Percentiles rank a stretch among this genome's conserved stretches.
phyloP scores from a whole-genome alignment of 2,329 filamentous ascomycete species.

The Hypoxylon sp. region DNA sequence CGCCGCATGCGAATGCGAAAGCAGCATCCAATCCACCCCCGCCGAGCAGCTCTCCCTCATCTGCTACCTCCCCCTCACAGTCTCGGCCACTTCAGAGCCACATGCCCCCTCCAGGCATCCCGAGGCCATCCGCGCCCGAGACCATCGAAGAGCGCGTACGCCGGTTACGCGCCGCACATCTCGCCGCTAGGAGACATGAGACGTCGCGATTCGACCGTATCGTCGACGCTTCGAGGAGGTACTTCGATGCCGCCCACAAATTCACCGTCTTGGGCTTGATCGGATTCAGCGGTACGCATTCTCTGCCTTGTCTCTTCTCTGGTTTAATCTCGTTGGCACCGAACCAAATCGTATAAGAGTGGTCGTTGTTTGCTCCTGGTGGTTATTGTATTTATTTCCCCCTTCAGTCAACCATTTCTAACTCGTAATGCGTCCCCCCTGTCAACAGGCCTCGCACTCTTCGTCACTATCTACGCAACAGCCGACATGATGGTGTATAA shows the following conservation, averaged over 20 bases:
- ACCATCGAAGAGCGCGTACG: constrained; percentile 79
- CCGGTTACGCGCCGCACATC: constrained; percentile 76
- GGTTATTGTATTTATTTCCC: not conserved
- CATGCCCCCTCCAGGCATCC: constrained; percentile 47
- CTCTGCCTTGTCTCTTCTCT: constrained; percentile 2
- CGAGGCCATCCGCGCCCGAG: constrained; percentile 62
- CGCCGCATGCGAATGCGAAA: constrained; percentile 79
- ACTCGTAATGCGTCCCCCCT: not conserved
- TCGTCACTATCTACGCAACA: constrained; percentile 71
- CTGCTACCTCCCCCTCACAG: constrained; percentile 27
- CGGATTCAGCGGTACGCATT: constrained; percentile 67
- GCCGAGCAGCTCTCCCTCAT: constrained; percentile 20
- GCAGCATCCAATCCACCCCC: constrained; percentile 47
- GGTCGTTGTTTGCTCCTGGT: not conserved
- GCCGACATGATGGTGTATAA: constrained; percentile 74
- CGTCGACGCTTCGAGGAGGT: constrained; percentile 63
- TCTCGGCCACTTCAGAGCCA: constrained; percentile 31
- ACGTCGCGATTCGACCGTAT: constrained; percentile 67
- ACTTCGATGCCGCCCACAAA: constrained; percentile 70
- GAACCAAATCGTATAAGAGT: not conserved
- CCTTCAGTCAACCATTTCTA: constrained; percentile 5
- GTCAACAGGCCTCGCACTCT: constrained; percentile 65
- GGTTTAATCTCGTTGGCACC: not conserved
- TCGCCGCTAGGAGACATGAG: constrained; percentile 73
- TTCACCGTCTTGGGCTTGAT: constrained; percentile 69